Conservation (phyloP, 176 grass and related monocot genomes). For the Rhynchospora pubera region DNA sequence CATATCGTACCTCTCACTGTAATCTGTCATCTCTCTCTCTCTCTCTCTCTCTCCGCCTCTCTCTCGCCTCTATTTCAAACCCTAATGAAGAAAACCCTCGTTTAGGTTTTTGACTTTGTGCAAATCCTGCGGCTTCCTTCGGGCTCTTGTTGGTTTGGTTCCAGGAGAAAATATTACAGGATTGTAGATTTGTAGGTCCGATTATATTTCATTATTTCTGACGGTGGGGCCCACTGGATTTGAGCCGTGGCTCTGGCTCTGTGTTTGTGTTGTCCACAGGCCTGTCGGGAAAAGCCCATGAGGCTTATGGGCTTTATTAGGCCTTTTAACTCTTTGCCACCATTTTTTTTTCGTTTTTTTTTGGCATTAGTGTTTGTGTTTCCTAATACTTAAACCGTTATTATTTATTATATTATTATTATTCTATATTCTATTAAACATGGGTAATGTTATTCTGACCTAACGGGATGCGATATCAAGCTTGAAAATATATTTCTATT, state of each 20-base stretch:
- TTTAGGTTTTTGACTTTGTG: not conserved
- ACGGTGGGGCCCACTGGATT: not conserved
- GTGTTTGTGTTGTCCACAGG: not conserved
- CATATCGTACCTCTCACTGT: constrained; percentile 53
- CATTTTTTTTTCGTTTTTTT: not conserved
- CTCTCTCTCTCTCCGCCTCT: no score
- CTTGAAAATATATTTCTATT: no score
- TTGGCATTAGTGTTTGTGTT: no score
- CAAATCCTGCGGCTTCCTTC: not conserved
- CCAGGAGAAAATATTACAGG: not conserved
- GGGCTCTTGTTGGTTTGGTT: not conserved
- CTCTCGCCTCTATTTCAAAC: no score
- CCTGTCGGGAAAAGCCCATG: not conserved
- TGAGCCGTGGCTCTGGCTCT: not conserved
- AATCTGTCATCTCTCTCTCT: constrained; percentile 47
- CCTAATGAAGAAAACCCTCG: not conserved
- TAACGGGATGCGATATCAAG: no score
- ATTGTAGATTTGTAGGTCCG: not conserved
- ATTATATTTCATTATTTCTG: not conserved
- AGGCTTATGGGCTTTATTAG: not conserved
- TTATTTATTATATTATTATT: no score
- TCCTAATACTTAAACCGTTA: no score
- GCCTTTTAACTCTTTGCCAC: not conserved
- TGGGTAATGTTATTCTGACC: no score
- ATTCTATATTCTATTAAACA: no score